Base-by-base conservation (phyloP, 306 rosid species). In the Cucumis cinereus region DNA sequence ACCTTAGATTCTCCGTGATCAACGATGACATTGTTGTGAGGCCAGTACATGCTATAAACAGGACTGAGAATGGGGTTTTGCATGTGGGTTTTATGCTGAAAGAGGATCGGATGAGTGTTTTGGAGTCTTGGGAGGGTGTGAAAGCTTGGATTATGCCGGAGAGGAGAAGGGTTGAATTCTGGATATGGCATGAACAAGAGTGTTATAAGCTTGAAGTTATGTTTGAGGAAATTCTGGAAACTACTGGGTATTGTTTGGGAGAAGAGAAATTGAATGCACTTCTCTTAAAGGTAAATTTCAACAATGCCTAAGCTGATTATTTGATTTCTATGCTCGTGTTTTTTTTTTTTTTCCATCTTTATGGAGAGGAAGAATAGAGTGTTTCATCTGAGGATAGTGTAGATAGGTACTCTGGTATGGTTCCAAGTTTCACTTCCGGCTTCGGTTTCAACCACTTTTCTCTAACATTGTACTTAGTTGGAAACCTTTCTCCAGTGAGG, bases 101-200 rank as follows among this genome's bases (percentile, higher is more conserved):
- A 24, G 91, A 77, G 2, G 77, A 84, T 28, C 49, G 84, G 49
- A 78, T 93, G 92, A 72, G 83, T 3, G 84, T 85, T 23, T 60
- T 91, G 67, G 87, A 89, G 47, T 64, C 93, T 0, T 94, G 94
- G 98, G 83, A 89, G 15, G 83, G 82, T 8, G 93, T 89, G 3
- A 53, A 81, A 28, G 89, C 80, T 4, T 91, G 94, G 96, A 79
- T 87, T 64, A 84, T 94, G 88, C 95, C 96, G 8, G 91, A 90
- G 83, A 84, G 95, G 83, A 81, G 47, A 10, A 79, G 81, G 79
- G 82, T 86, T 20, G 98, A 90, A 67, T 91, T 83, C 77, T 91
- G 90, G 92, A 83, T 94, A 0, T 75, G 67, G 77, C 83, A 58
- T 4, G 30, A 6, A 1, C 78, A 16, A 10, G 80, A 86, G 40